phyloP scores from a whole-genome alignment of 345 rosid genomes.

The Eucalyptus rudis region DNA sequence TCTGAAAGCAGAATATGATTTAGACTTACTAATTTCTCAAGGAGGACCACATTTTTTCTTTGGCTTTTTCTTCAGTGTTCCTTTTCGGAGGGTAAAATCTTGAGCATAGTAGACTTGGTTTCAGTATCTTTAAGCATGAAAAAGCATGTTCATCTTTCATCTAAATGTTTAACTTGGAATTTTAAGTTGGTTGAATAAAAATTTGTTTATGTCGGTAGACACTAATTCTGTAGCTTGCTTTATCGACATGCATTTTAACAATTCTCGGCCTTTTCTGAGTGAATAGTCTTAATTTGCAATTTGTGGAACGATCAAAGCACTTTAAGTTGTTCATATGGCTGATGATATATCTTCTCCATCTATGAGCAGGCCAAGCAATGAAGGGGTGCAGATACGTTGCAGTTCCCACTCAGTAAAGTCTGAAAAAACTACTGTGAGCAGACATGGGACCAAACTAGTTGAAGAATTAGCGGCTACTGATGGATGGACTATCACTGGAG shows the following conservation, averaged over 20 bases:
- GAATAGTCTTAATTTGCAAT: background rate
- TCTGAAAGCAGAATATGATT: background rate
- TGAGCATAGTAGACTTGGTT: background rate
- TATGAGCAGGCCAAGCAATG: constrained; percentile 23
- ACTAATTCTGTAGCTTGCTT: background rate
- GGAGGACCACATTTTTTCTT: background rate
- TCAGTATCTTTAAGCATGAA: background rate
- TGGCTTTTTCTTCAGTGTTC: background rate
- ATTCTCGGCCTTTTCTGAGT: background rate
- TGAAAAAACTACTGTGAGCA: background rate
- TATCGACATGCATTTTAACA: background rate
- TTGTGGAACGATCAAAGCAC: background rate
- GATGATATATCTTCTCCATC: background rate
- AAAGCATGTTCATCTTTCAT: background rate
- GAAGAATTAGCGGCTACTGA: background rate
- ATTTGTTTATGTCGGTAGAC: background rate
- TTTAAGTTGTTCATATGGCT: background rate
- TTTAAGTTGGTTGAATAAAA: background rate
- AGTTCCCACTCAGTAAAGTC: background rate
- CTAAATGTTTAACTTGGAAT: background rate
- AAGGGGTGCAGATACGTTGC: background rate
- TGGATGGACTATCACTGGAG: background rate
- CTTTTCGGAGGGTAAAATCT: background rate
- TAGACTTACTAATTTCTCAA: background rate
- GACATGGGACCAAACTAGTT: background rate